Evolutionary conservation across 257 asterid species (phyloP).

Genomic region (Nicotiana noctiflora): DNA sequence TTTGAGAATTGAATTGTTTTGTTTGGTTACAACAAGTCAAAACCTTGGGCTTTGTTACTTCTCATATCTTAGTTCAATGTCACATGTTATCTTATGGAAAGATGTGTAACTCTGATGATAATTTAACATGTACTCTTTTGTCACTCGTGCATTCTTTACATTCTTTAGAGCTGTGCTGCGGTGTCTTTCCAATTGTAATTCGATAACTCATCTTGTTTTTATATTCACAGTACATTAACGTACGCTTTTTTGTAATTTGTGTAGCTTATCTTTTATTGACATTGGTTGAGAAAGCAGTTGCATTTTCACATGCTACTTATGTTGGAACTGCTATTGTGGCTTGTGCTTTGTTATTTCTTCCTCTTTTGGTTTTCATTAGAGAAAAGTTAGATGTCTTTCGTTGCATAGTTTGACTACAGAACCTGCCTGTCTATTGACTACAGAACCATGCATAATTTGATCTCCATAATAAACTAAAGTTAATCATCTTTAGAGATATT

Average conservation of each 20-base stretch:
- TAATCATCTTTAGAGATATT: no score
- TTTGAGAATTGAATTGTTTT: no score
- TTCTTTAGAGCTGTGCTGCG: background rate
- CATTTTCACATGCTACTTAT: slow-evolving; percentile 50
- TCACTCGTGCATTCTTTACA: background rate
- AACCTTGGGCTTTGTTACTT: background rate
- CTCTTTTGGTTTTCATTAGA: slow-evolving; percentile 46
- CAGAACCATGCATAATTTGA: no score
- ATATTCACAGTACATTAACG: background rate
- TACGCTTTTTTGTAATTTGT: background rate
- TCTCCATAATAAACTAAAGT: no score
- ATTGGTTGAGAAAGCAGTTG: slow-evolving; percentile 33
- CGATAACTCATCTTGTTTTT: background rate
- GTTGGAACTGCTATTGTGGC: slow-evolving; percentile 59
- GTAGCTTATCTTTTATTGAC: slow-evolving; percentile 29
- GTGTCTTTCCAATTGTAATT: background rate
- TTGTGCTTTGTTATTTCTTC: slow-evolving; percentile 48
- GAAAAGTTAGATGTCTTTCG: slow-evolving; percentile 40
- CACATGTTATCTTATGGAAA: background rate
- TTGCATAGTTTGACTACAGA: no score
- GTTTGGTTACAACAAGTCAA: background rate
- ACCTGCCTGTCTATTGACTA: background rate
- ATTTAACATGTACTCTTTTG: background rate
- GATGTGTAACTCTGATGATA: background rate
- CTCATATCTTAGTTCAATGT: background rate